Base-by-base conservation (phyloP, 768 basidiomycete species). In the Russula sp. region DNA sequence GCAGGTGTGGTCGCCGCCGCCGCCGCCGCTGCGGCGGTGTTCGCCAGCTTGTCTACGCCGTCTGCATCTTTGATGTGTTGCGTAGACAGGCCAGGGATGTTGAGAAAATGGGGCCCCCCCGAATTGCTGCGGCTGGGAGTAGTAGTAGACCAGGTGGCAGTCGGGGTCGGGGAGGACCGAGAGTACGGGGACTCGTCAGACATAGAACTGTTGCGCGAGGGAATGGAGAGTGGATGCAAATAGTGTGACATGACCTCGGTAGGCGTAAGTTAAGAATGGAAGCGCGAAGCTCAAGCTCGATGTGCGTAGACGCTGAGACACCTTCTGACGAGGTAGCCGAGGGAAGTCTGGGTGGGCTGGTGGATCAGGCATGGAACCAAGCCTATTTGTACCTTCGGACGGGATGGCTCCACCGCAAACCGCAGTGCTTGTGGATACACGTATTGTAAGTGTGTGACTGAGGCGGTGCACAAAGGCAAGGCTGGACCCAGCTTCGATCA, bases 31-130 rank as follows among this genome's bases (percentile, higher is more conserved):
- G 42, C 35, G 35, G 56, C 56, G 13, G 56, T 56, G n/a, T 41
- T 62, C 13, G 61, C 61, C 32, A 58, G 10, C 7, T 47, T 62
- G 34, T 62, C 61, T 32, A 62, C 45, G 8, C 34, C 52, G 18
- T 62, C 61, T 8, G 61, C 61, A 35, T 62, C 50, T 39, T 62
- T 62, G 43, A 62, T 62, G 10, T 43, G 56, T 18, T 39, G 61
- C 36, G 56, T 29, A 0, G 36, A 22, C 18, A 16, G 36, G 5
- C 56, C 36, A 7, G 61, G 61, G 35, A 62, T 62, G 20, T 16
- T 22, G 5, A 62, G 50, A 14, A 62, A 62, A 20, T 62, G 48
- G 3, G 25, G 14, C 2, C 29, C 22, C 8, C 25, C n/a, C 18
- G 36, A 29, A 29, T 34, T 14, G 56, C 36, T 62, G 20, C 54